phyloP scores from a whole-genome alignment of 805 yeast genomes.

The Starmerella sirachaensis region DNA sequence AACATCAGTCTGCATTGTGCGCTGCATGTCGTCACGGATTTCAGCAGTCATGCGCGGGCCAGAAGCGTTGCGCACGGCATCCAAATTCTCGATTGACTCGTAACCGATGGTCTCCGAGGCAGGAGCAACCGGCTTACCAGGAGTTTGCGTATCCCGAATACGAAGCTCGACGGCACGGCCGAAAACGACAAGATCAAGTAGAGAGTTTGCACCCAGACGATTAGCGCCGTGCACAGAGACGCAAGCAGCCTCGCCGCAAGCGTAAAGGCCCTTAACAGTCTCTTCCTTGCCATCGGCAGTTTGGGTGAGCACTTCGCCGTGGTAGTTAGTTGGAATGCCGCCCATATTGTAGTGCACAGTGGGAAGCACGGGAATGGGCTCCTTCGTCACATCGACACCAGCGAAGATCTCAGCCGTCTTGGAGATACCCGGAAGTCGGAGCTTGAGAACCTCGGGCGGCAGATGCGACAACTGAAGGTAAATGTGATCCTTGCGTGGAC shows the following conservation, averaged over 20 bases:
- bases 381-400: constrained; percentile 98
- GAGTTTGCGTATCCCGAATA: constrained; percentile 69
- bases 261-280: constrained; percentile 83
- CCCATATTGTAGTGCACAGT: constrained; percentile 99
- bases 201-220: constrained; percentile 97
- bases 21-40: constrained; percentile 86
- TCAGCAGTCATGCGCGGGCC: constrained; percentile 79
- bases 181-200: constrained; percentile 89
- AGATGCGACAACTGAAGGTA: constrained; percentile 84
- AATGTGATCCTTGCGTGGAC: constrained; percentile 91
- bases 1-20: constrained; percentile 90
- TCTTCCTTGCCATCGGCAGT: constrained; percentile 81
- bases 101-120: constrained; percentile 77
- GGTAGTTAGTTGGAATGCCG: constrained; percentile 97
- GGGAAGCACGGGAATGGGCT: constrained; percentile 96
- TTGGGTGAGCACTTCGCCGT: constrained; percentile 85
- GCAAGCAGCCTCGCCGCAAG: constrained; percentile 99
- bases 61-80: constrained; percentile 68
- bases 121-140: constrained; percentile 77
- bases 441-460: constrained; percentile 82
- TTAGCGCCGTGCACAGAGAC: constrained; percentile 99
- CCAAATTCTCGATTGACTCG: constrained; percentile 82
- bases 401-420: constrained; percentile 98
- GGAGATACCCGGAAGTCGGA: constrained; percentile 97
- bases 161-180: constrained; percentile 98